phyloP scores from a whole-genome alignment of 768 basidiomycete genomes.

The Lentinula sp. region DNA sequence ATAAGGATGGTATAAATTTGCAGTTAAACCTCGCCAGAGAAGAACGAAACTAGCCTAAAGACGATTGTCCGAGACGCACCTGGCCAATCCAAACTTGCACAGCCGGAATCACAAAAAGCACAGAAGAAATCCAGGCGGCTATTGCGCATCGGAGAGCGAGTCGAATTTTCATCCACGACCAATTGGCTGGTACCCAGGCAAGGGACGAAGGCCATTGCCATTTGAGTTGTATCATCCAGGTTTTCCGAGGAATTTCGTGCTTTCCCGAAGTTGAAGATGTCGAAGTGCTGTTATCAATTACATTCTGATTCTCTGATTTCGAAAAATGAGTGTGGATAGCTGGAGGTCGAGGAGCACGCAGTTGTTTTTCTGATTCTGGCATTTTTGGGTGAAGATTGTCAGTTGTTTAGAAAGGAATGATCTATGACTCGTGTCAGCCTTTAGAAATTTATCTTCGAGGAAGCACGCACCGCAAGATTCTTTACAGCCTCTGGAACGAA shows the following conservation, averaged over 20 bases:
- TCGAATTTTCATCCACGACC: conserved; percentile 48
- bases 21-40: conserved; percentile 39
- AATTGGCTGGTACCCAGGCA: conserved; percentile 53
- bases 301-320: neutral
- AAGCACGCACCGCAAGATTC: too few relatives aligned
- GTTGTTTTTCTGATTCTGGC: neutral
- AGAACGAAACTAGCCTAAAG: conserved; percentile 59
- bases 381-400: neutral
- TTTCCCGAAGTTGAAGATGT: neutral
- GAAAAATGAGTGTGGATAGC: neutral
- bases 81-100: conserved; percentile 50
- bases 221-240: neutral
- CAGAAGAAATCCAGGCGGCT: conserved; percentile 52
- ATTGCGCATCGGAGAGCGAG: conserved; percentile 56
- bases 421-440: too few relatives aligned
- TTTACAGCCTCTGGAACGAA: too few relatives aligned
- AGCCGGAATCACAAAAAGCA: conserved; percentile 53
- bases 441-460: too few relatives aligned
- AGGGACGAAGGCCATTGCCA: neutral
- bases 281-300: neutral
- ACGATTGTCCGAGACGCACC: conserved; percentile 25
- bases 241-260: neutral
- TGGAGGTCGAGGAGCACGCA: neutral
- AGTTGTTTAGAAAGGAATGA: too few relatives aligned
- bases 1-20: neutral